Conservation (phyloP, 345 rosid species). For the Rhodomyrtus tomentosa region DNA sequence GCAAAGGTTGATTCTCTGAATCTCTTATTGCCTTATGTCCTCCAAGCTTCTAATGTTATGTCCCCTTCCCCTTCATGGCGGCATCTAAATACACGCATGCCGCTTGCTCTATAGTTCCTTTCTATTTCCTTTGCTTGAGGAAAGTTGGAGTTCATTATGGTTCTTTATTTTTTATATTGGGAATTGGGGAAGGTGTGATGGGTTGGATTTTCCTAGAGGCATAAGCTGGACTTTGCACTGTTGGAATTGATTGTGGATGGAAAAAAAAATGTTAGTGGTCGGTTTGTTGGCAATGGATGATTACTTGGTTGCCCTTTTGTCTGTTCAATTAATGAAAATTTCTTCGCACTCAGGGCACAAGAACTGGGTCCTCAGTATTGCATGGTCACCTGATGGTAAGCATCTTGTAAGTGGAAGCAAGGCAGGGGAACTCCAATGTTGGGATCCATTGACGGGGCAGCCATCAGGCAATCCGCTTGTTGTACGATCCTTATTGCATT, state of each 20-base stretch:
- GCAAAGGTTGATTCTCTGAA: conserved; percentile 42
- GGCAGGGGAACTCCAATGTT: conserved; percentile 73
- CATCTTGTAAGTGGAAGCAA: conserved; percentile 88
- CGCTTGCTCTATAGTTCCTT: background rate
- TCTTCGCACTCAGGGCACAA: conserved; percentile 57
- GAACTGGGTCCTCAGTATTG: conserved; percentile 91
- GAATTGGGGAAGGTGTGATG: background rate
- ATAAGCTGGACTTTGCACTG: background rate
- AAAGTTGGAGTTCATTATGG: background rate
- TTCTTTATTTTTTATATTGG: background rate
- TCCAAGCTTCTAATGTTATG: background rate
- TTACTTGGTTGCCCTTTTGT: background rate
- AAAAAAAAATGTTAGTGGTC: background rate
- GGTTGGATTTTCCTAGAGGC: background rate
- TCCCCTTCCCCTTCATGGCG: background rate
- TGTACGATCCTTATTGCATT: conserved; percentile 20
- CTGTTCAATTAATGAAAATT: background rate
- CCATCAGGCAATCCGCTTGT: conserved; percentile 57
- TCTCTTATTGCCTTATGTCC: background rate
- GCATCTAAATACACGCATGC: background rate
- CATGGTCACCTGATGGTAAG: conserved; percentile 96
- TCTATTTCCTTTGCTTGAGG: background rate
- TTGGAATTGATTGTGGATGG: background rate
- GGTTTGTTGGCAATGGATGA: background rate
- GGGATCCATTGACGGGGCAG: conserved; percentile 78